These are phyloP conservation scores for Fusarium hostae DNA, from an alignment of 2,329 filamentous ascomycete species.

Conservation along the genomic window DNA sequence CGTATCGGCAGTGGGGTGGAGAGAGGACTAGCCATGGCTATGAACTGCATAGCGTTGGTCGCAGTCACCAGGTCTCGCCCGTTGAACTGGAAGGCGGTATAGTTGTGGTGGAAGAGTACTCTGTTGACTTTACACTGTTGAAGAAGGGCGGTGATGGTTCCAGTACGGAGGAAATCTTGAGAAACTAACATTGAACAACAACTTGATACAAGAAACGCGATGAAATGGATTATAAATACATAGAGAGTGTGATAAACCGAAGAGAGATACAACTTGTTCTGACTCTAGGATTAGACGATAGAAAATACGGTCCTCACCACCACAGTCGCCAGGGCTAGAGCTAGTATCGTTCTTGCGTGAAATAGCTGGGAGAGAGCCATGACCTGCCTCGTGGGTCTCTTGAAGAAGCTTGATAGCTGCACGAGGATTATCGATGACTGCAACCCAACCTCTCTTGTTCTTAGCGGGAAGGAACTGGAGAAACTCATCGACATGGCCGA, in stretches of 20 bases:
- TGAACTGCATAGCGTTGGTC: neutral
- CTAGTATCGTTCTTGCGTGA: neutral
- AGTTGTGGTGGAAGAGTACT: neutral
- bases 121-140: neutral
- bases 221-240: too few relatives aligned
- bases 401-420: constrained; percentile 19
- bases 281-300: too few relatives aligned
- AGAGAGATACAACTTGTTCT: too few relatives aligned
- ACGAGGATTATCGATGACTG: constrained; percentile 29
- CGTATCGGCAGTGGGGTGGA: neutral
- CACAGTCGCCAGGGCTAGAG: neutral
- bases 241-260: too few relatives aligned
- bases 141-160: neutral
- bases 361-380: constrained; percentile 7
- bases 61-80: neutral
- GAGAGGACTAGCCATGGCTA: neutral
- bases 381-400: constrained; percentile 1
- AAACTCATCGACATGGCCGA: constrained; percentile 45
- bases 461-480: constrained; percentile 42
- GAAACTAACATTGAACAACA: too few relatives aligned
- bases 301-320: too few relatives aligned
- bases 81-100: neutral
- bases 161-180: neutral
- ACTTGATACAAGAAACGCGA: too few relatives aligned
- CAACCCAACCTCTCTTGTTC: constrained; percentile 36